Evolutionary conservation across 176 grass and related monocot species (phyloP), one percentile per base, ranked within the genome.

Genomic region (Avena atlantica): DNA sequence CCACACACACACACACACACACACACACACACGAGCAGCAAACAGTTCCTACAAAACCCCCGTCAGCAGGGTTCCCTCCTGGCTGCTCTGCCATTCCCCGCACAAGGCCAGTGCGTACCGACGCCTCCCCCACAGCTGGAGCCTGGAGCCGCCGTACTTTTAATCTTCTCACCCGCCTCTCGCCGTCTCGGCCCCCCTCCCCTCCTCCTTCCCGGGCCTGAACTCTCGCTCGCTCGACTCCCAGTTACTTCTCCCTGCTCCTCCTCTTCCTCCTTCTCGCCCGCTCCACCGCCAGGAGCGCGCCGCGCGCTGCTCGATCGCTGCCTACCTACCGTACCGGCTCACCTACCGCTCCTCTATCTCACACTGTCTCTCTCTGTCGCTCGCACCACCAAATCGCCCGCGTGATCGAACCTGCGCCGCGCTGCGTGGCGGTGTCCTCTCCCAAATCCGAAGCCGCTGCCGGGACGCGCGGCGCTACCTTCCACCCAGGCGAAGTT

Each of bases 71-170:
- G 78, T 19, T 48, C 70, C 70, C 56, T 31, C 70, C 70, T 63
- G 40, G 11, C 42, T 62, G 55, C 70, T 14, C 82, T 84, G 70
- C 15, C 81, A 71, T 71, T 44, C 69, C 50, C 36, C 36, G 56
- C 53, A 45, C 53, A 20, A 52, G 7, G 15, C 53, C 59, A 4
- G 36, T 73, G 81, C 56, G 82, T 50, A 50, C 56, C 70, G 56
- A 84, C 70, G 82, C 82, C 44, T 75, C 51, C 52, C 78, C 68
- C 68, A 84, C 83, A 76, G 82, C 81, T 74, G 81, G 70, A 84
- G 29, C 19, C 17, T 55, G 52, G 56, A 81, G 48, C 61, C 24
- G 10, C 56, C 15, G 82, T 48, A 59, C 70, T 63, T 84, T 68
- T 81, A 37, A 78, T 57, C 62, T 34, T 69, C 64, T 55, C 80